Evolutionary conservation across 192 early-diverging fungal species (phyloP), one percentile per base, ranked within the genome.

Genomic region (Mortierella claussenii): DNA sequence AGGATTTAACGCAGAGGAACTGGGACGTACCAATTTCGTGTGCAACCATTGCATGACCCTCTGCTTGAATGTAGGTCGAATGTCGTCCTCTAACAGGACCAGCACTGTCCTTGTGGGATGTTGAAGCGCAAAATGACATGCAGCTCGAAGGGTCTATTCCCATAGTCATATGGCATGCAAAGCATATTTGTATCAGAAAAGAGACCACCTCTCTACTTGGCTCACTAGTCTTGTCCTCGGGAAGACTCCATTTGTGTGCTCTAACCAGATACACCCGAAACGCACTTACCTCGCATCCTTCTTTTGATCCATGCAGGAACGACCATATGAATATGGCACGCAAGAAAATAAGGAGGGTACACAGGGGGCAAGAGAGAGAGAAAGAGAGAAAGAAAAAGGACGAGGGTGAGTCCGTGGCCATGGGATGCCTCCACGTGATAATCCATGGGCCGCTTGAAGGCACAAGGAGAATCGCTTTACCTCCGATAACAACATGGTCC

Each of bases 401-500:
- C 31, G 11, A 13, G 21, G 3, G 21, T 20, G 54, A 54, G 30
- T 11, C 6, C 31, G 6, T 54, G 33, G 54, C 32, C 54, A 23
- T n/a, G n/a, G n/a, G n/a, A n/a, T 55, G 10, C 20, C 54, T 46
- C 47, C 66, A 68, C 50, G 56, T 68, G 66, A 68, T 43, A 52
- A 17, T n/a, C n/a, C n/a, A n/a, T n/a, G n/a, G n/a, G n/a, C n/a
- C n/a, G n/a, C n/a, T n/a, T n/a, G n/a, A n/a, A n/a, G n/a, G n/a
- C n/a, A n/a, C n/a, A n/a, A n/a, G n/a, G n/a, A n/a, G 53, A 46
- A 63, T 51, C 23, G 21, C 23, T 20, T 43, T 30, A 75, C 70
- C 62, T 66, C 70, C 70, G 43, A 75, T 51, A 23, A 75, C 36
- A 40, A 75, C 30, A 65, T 65, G 57, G 51, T 75, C 57, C 70